Evolutionary conservation across 768 basidiomycete genomes (phyloP).

Genomic region (Cyclocybe cylindracea): DNA sequence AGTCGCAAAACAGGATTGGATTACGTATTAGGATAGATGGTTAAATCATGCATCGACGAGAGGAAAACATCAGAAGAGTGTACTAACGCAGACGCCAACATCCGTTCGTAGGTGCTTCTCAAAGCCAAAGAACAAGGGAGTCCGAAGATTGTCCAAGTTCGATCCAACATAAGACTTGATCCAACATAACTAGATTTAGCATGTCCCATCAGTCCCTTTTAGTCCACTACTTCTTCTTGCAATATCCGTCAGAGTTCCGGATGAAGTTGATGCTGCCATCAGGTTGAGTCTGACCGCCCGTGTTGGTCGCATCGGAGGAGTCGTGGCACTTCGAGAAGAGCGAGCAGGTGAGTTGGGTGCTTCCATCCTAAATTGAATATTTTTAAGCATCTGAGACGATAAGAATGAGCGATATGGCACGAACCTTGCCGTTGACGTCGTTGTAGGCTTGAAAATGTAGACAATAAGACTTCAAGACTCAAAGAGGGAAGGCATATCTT

Average conservation of each 20-base stretch:
- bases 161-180: neutral
- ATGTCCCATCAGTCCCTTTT: neutral
- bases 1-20: too few relatives aligned
- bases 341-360: slow-evolving; percentile 44
- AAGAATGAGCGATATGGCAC: neutral
- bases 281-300: slow-evolving; percentile 43
- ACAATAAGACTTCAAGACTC: neutral
- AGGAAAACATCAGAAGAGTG: too few relatives aligned
- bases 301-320: slow-evolving; percentile 37
- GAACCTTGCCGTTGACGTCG: slow-evolving; percentile 47
- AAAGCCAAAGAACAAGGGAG: too few relatives aligned
- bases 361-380: slow-evolving; percentile 32
- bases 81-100: too few relatives aligned
- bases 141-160: neutral
- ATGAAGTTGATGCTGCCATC: slow-evolving; percentile 41
- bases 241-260: slow-evolving; percentile 41
- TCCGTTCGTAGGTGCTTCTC: too few relatives aligned
- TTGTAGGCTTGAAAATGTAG: slow-evolving; percentile 34
- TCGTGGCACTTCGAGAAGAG: slow-evolving; percentile 39
- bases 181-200: neutral
- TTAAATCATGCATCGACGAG: too few relatives aligned
- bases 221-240: slow-evolving; percentile 27
- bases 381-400: slow-evolving; percentile 1
- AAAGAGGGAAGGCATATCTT: neutral
- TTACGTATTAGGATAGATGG: too few relatives aligned